Base-by-base conservation (phyloP, 108 stramenopile genomes). In the Cyclotella cryptica region DNA sequence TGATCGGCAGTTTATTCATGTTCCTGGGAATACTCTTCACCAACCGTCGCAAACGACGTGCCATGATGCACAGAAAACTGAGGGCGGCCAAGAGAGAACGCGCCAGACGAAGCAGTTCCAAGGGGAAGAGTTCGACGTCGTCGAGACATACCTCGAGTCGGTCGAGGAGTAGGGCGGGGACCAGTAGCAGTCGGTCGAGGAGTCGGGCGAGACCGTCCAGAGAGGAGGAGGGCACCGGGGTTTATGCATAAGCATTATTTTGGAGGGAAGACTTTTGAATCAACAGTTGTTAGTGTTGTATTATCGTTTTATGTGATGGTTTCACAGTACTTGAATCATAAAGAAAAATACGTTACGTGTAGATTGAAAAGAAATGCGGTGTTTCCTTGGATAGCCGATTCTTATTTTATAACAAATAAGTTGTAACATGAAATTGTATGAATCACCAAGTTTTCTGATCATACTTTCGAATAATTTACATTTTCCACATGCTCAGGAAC, bases 11-110 rank as follows among this genome's bases (percentile, higher is more conserved):
- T 53, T 69, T 95, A 30, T 89, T 95, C 75, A 93, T 95, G 92
- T 95, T 95, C 76, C 88, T 92, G 19, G 94, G 94, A 39, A 95
- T 95, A 42, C 74, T 95, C 27, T 93, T 95, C 60, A 95, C 92
- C 22, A 95, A 95, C 75, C 80, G 94, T 64, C 80, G 92, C 71
- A 74, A 90, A 77, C 79, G 94, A n/a, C 81, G 92, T 53, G 94
- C 94, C 43, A 88, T 93, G 80, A 93, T 95, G 92, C 89, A 92
- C 69, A 85, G 94, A 47, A 92, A 91, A 77, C 87, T 91, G 66
- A 76, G 93, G 35, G 91, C 92, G 10, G 52, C 70, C 27, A 71
- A 71, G 22, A 29, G 70, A 46, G 78, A 89, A 18, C 65, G 78
- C 11, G 69, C 82, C 17, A 79, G 57, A 74, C 69, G 79, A 12